Evolutionary conservation across 2,329 filamentous ascomycete species (phyloP), one percentile per base, ranked within the genome.

Genomic region (Sphaerulina populicola): DNA sequence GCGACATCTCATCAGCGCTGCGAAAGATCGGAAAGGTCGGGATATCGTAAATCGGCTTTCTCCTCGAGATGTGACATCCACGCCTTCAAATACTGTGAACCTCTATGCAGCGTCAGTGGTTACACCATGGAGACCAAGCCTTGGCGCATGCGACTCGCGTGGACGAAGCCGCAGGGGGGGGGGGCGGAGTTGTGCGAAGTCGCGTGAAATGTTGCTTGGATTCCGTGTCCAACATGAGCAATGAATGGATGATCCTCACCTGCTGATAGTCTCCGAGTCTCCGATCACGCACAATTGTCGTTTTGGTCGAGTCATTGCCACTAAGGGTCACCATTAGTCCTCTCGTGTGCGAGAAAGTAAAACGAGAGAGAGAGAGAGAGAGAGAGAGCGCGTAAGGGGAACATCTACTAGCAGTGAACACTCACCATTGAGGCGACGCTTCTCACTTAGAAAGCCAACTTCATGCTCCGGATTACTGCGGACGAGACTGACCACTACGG

Each of bases 11-110:
- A 35, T 35, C 15, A 21, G 33, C 36, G 51, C 21, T 57, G 54
- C 23, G 57, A 53, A 44, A 77, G 56, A 23, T 77, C 74, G 15
- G 68, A 66, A 27, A 82, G 64, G 65, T 93, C 86, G 2, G 91
- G 88, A 70, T 96, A 97, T 64, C 93, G 77, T 60, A 97, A 72
- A 71, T 97, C 91, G 6, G 89, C 86, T 62, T 94, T 75, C 57
- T 95, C 88, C 69, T 97, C 91, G 29, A 97, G 74, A 67, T 85
- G 91, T 8, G 77, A 79, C 87, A 96, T 95, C 93, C 91, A 97
- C 55, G 77, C 77, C 69, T 88, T 89, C 55, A 97, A 76, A 66
- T 95, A 97, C 52, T 76, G 76, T 69, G 86, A 89, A 21, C 90
- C 90, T 70, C 88, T 94, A 62, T 50, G 45, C 14, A 39, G 15